Evolutionary conservation across 352 stramenopile genomes (phyloP), one percentile per base, ranked within the genome.

Genomic region (Phytopythium kandeliae): DNA sequence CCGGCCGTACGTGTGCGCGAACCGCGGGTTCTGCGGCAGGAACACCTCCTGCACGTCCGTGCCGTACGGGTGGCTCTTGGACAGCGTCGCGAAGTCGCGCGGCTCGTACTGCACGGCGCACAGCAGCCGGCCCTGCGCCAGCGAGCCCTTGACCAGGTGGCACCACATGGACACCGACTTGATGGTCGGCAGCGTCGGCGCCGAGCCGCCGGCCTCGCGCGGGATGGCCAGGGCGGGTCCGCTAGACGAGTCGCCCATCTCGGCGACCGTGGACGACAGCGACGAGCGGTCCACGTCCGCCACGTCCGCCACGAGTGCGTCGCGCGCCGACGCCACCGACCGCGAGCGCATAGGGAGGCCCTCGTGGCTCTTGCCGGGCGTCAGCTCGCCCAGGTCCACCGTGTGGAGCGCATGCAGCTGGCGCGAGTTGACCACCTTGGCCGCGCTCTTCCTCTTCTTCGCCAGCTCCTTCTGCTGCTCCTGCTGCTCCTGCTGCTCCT

Each of bases 11-110:
- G 71, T 64, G 6, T 88, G 71, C 55, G 86, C 66, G 48, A 93
- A 93, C 21, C 83, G 67, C 44, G 75, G 74, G 53, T 93, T 91
- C 55, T 93, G 80, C 7, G 83, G 83, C 36, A 90, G 48, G 21
- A 89, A 90, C 6, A 92, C 78, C 35, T 90, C 77, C 52, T 91
- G 77, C 34, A 91, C 81, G 54, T 69, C 72, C 1, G 75, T 91
- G 2, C 81, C 77, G 53, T 86, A 86, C 36, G 80, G 74, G 43
- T 87, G 63, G 25, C 81, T 84, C n/a, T 78, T 63, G 45, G 45
- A 28, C 19, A 91, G 57, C 28, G 69, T 76, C 46, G 75, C 72
- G 4, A 88, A 50, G 36, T 94, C 83, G 13, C 53, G 62, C 59
- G 86, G 72, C 58, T 91, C 80, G 49, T 79, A 88, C 54, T 89